Evolutionary conservation across 2,329 filamentous ascomycete genomes (phyloP).

Genomic region (Niveomyces coronatus): DNA sequence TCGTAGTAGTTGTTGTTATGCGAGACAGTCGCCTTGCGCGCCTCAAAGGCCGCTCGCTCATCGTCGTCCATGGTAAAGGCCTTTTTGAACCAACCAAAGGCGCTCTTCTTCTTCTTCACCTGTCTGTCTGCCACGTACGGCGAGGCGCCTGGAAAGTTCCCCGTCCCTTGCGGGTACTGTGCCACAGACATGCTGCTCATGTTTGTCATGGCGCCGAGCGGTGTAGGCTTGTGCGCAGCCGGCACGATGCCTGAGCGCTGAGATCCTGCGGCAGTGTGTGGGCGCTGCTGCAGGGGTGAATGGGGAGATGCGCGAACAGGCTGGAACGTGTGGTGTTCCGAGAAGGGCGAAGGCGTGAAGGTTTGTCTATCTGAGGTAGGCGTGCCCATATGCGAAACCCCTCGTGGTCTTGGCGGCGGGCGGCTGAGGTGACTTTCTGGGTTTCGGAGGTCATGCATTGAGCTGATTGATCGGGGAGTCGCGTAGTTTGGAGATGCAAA

Average conservation of each 20-base stretch:
- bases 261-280: slow-evolving; percentile 37
- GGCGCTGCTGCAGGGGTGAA: slow-evolving; percentile 51
- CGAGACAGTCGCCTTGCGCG: slow-evolving; percentile 35
- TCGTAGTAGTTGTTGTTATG: slow-evolving; percentile 36
- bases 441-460: slow-evolving; percentile 8
- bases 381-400: slow-evolving; percentile 17
- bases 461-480: slow-evolving; percentile 18
- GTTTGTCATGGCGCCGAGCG: slow-evolving; percentile 45
- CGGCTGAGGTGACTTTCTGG: slow-evolving; percentile 1
- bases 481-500: slow-evolving; percentile 20
- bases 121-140: slow-evolving; percentile 26
- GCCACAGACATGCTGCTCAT: slow-evolving; percentile 44
- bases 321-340: slow-evolving; percentile 48
- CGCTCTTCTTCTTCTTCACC: slow-evolving; percentile 54
- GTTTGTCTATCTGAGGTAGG: slow-evolving; percentile 28
- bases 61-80: slow-evolving; percentile 56
- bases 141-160: slow-evolving; percentile 18
- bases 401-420: background rate
- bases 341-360: slow-evolving; percentile 37
- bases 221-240: slow-evolving; percentile 40
- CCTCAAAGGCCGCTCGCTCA: slow-evolving; percentile 49
- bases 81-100: slow-evolving; percentile 60
- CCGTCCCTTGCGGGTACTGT: slow-evolving; percentile 27
- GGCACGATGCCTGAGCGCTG: slow-evolving; percentile 24
- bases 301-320: slow-evolving; percentile 54